Evolutionary conservation across 2,329 filamentous ascomycete species (phyloP).

Genomic region (Botrytis squamosa): DNA sequence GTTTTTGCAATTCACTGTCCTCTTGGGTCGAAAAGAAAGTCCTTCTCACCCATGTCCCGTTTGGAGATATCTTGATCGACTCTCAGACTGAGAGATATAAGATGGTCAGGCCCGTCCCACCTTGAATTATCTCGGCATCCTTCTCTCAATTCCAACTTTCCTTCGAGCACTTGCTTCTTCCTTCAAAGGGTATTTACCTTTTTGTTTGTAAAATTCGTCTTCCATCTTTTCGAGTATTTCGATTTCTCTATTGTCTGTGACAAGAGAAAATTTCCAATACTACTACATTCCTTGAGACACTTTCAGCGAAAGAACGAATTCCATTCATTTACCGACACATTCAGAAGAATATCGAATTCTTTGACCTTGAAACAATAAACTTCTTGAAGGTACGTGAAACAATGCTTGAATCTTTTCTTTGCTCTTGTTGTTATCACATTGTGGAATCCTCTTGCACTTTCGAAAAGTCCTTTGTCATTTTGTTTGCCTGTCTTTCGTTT

Average conservation of each 20-base stretch:
- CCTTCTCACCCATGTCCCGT: background rate
- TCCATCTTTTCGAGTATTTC: background rate
- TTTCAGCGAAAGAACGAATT: constrained; percentile 12
- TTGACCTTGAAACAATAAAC: background rate
- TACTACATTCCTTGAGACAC: constrained; percentile 3
- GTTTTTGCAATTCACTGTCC: background rate
- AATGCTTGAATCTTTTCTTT: background rate
- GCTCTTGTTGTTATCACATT: too few species aligned
- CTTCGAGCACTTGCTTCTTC: constrained; percentile 10
- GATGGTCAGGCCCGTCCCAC: constrained; percentile 9
- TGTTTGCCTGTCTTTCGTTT: background rate
- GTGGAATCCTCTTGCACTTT: background rate
- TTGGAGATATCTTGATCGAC: background rate
- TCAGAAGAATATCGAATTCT: constrained; percentile 7
- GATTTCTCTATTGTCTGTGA: constrained; percentile 9
- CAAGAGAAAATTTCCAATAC: background rate
- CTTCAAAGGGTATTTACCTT: background rate
- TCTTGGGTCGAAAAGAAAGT: constrained; percentile 8
- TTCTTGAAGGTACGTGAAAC: constrained; percentile 13
- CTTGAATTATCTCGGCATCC: background rate
- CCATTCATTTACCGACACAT: constrained; percentile 8
- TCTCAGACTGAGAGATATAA: constrained; percentile 11
- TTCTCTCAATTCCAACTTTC: constrained; percentile 5
- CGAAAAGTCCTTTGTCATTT: background rate
- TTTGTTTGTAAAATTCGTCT: constrained; percentile 4